Percentiles rank a stretch among this genome's conserved stretches.
phyloP scores from a whole-genome alignment of 2,329 filamentous ascomycete species.

The Xylariaceae sp. region DNA sequence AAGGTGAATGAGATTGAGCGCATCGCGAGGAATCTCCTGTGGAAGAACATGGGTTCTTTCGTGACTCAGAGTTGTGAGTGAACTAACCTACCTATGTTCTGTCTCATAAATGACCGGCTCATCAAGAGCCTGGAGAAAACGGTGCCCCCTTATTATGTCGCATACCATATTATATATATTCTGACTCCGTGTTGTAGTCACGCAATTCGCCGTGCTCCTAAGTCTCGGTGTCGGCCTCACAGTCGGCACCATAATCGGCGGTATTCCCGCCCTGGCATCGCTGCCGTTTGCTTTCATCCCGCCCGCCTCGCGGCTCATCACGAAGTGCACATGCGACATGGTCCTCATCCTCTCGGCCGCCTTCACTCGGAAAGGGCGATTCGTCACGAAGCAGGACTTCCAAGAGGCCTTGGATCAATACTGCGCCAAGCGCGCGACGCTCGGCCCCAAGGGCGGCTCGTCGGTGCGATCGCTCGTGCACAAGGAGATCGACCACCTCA shows the following conservation, averaged over 20 bases:
- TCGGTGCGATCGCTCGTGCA: conserved; percentile 17
- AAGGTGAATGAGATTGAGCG: conserved; percentile 21
- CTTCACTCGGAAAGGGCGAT: conserved; percentile 20
- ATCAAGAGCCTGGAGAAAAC: too few relatives aligned
- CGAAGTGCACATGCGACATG: conserved; percentile 23
- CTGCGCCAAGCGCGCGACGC: conserved; percentile 12
- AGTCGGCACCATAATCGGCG: conserved; percentile 22
- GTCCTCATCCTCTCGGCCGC: conserved; percentile 20
- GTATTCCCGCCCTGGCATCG: conserved; percentile 20
- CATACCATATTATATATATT: neutral
- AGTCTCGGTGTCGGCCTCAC: conserved; percentile 19
- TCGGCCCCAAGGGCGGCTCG: conserved; percentile 8
- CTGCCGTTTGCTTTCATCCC: conserved; percentile 21
- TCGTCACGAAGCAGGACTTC: conserved; percentile 22
- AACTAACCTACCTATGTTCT: neutral
- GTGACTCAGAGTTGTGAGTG: conserved; percentile 21
- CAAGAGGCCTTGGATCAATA: conserved; percentile 18
- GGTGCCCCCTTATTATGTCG: neutral
- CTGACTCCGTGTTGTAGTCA: conserved; percentile 9
- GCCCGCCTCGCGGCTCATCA: conserved; percentile 20
- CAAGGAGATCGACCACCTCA: conserved; percentile 18
- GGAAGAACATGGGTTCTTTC: conserved; percentile 24
- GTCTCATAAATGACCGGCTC: too few relatives aligned
- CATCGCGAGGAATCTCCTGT: conserved; percentile 20
- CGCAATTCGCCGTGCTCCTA: conserved; percentile 16